Conservation (phyloP, 257 asterid species). For the Fraxinus americana region DNA sequence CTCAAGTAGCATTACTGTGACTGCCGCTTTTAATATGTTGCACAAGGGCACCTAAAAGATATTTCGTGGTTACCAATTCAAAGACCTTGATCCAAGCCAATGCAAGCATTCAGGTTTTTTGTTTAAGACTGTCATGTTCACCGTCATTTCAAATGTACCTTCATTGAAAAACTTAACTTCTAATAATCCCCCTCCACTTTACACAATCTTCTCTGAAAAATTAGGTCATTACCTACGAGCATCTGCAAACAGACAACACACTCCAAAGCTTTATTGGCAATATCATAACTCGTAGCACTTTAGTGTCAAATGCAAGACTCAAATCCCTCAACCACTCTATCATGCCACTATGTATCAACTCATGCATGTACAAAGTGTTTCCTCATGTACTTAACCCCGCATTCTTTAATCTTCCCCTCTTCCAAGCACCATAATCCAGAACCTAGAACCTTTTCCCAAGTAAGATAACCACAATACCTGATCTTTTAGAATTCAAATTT, state of each 20-base stretch:
- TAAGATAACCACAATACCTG: constrained; percentile 3
- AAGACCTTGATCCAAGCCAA: background rate
- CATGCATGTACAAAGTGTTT: constrained; percentile 6
- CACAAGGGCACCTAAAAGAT: background rate
- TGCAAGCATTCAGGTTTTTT: background rate
- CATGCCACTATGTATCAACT: background rate
- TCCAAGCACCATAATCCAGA: constrained; percentile 13
- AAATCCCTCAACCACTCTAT: constrained; percentile 11
- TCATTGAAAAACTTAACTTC: background rate
- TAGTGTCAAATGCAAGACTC: constrained; percentile 8
- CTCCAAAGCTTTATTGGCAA: background rate
- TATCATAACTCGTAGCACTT: background rate
- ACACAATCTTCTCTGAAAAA: background rate
- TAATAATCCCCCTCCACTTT: background rate
- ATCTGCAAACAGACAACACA: background rate
- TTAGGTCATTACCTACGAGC: background rate
- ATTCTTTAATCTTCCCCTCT: constrained; percentile 3
- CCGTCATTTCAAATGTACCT: background rate
- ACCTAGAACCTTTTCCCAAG: background rate
- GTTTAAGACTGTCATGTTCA: background rate
- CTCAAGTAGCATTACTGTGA: background rate
- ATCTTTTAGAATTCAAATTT: background rate
- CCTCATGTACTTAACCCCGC: background rate
- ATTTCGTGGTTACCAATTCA: background rate
- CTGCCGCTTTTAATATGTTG: background rate